Evolutionary conservation across 1,139 yeast genomes (phyloP), one percentile per base, ranked within the genome.

Genomic region (Arxiozyma telluris): DNA sequence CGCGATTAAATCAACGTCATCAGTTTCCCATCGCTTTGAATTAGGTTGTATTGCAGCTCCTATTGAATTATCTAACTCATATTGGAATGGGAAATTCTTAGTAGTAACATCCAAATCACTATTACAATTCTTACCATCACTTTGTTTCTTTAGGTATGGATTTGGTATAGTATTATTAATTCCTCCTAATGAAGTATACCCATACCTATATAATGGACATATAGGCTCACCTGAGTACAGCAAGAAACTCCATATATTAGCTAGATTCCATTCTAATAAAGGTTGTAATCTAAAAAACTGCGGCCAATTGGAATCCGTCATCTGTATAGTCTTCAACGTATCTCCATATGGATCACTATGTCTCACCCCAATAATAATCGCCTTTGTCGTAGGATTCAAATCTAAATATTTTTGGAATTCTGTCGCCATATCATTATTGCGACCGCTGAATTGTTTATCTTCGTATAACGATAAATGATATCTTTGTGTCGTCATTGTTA

Each of bases 281-380:
- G 72, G 72, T 52, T 69, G 72, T n/a, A 69, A 51, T 46, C 72
- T 52, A 27, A 62, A 58, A 47, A 69, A 69, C 22, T 61, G 59
- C 7, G 72, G 72, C 70, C 71, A 69, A 51, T 61, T 58, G 6
- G 64, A 57, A 50, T 69, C 71, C 8, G 72, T 69, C 53, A 57
- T 58, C 49, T 69, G 70, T 20, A 69, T 61, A 4, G 68, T 58
- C 44, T 53, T 51, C 52, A 68, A 55, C 15, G 57, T 49, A 9
- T 61, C 64, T 15, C 69, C 69, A 55, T 53, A 64, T 5, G 71
- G 71, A 56, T 69, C 72, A 4, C 69, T 66, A 45, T 61, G 60
- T 42, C 72, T 60, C 17, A 67, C 64, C 3, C 72, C 73, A 20
- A 69, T 59, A 9, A 70, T 61, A 2, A 66, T 61, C 0, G 67